Percentiles rank a stretch among this genome's conserved stretches.
phyloP scores from a whole-genome alignment of 1,284 basidiomycete genomes.

The Coniferiporia sulphurascens region DNA sequence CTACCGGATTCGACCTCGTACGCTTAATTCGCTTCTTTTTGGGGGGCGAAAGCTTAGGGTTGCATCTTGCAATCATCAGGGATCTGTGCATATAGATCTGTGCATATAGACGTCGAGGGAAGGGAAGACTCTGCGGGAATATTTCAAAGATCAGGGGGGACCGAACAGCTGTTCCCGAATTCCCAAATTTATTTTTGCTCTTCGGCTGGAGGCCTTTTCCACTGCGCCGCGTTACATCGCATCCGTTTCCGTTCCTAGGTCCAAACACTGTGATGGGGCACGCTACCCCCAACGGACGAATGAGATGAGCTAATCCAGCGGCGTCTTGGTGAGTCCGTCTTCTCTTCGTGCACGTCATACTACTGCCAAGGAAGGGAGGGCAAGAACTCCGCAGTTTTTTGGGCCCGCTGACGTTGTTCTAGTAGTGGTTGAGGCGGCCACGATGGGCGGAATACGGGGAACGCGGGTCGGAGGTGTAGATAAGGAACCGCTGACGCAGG shows the following conservation, averaged over 20 bases:
- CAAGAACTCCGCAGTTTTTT: constrained; percentile 29
- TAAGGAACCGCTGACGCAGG: neutral
- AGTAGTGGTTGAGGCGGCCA: constrained; percentile 28
- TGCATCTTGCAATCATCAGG: neutral
- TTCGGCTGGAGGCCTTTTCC: no score
- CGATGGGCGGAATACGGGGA: constrained; percentile 26
- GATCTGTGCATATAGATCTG: neutral
- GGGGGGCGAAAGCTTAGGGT: neutral
- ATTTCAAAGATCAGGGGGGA: constrained; percentile 23
- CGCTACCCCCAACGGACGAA: constrained; percentile 26
- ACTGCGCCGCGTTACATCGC: neutral
- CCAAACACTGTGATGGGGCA: constrained; percentile 30
- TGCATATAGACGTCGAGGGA: constrained; percentile 13
- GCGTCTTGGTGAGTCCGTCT: constrained; percentile 23
- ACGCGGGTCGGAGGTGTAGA: constrained; percentile 25
- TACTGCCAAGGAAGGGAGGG: constrained; percentile 23
- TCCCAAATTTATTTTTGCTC: constrained; percentile 26
- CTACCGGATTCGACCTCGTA: constrained; percentile 38
- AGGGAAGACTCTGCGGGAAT: constrained; percentile 20
- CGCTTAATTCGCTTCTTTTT: neutral
- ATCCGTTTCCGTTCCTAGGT: constrained; percentile 9
- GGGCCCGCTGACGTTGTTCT: constrained; percentile 26
- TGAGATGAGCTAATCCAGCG: constrained; percentile 27
- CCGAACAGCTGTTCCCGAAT: constrained; percentile 24
- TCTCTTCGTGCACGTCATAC: constrained; percentile 26